phyloP scores from a whole-genome alignment of 208 protist genomes.

The Cochliopodium minus region DNA sequence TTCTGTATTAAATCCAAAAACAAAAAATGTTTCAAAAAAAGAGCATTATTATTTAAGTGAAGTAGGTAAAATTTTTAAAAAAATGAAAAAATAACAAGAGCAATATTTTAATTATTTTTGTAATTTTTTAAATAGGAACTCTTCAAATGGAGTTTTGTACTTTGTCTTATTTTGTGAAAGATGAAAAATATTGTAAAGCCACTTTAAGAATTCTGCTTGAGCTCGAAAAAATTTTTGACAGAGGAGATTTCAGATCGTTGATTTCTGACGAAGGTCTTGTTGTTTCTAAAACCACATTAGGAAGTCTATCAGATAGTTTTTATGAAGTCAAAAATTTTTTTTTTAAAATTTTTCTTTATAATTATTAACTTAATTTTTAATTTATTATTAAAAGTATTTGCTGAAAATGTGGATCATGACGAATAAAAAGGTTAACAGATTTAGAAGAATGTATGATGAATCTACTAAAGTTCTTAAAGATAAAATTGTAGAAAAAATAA shows the following conservation, averaged over 20 bases:
- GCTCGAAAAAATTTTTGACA: too few species aligned
- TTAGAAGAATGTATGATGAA: conserved; percentile 5
- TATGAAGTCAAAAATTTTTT: too few species aligned
- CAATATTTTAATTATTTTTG: conserved; percentile 12
- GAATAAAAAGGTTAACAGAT: conserved; percentile 8
- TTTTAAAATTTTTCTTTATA: too few species aligned
- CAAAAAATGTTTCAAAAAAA: neutral
- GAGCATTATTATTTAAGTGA: conserved; percentile 30
- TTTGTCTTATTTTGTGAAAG: conserved; percentile 34
- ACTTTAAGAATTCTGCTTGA: conserved; percentile 35
- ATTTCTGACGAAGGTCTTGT: too few species aligned
- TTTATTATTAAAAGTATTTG: too few species aligned
- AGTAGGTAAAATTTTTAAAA: too few species aligned
- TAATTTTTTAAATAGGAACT: conserved; percentile 40
- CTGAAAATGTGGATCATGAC: conserved; percentile 30
- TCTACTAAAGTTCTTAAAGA: conserved; percentile 6
- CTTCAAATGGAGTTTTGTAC: conserved; percentile 49
- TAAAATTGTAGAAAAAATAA: neutral
- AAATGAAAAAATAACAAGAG: too few species aligned
- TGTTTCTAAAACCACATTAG: conserved; percentile 34
- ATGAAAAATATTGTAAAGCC: conserved; percentile 17
- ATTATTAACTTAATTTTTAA: too few species aligned
- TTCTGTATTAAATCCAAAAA: neutral
- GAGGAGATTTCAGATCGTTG: too few species aligned
- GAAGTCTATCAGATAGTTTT: conserved; percentile 37